These are phyloP conservation scores for Neospermospora avenae DNA, from an alignment of 2,329 filamentous ascomycete genomes.

Conservation along the genomic window DNA sequence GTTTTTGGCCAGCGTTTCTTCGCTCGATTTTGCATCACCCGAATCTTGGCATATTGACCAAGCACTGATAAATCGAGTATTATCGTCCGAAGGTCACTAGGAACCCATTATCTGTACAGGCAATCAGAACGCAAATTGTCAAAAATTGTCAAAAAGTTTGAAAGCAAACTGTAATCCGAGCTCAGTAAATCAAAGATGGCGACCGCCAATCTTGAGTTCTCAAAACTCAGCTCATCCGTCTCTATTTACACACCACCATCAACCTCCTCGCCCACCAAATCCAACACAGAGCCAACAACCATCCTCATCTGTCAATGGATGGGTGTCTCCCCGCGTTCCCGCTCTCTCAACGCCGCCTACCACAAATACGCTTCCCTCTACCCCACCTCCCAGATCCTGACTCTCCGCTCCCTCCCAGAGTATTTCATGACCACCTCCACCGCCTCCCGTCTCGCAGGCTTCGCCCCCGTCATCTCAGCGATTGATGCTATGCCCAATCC, in stretches of 20 bases:
- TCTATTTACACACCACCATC: slow-evolving; percentile 16
- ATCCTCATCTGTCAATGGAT: slow-evolving; percentile 25
- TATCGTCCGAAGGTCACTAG: too few species aligned
- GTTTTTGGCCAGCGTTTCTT: too few species aligned
- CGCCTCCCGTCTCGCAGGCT: slow-evolving; percentile 8
- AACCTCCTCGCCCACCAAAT: neutral
- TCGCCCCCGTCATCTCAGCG: slow-evolving; percentile 12
- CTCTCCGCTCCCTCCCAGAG: slow-evolving; percentile 8
- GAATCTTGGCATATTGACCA: too few species aligned
- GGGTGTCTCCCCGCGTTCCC: slow-evolving; percentile 18
- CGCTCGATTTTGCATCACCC: too few species aligned
- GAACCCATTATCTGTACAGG: too few species aligned
- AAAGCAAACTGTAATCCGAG: too few species aligned
- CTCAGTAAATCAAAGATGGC: neutral
- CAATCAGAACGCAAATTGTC: too few species aligned
- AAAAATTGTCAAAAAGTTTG: too few species aligned
- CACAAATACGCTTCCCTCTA: slow-evolving; percentile 17
- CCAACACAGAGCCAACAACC: slow-evolving; percentile 15
- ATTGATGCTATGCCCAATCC: slow-evolving; percentile 14
- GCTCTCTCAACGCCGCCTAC: slow-evolving; percentile 17
- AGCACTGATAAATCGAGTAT: too few species aligned
- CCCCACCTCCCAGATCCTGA: slow-evolving; percentile 18
- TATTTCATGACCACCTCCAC: slow-evolving; percentile 17
- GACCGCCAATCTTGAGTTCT: slow-evolving; percentile 13
- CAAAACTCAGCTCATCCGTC: slow-evolving; percentile 12